Base-by-base conservation (phyloP, 176 grass and related monocot genomes). In the Alloteropsis semialata region DNA sequence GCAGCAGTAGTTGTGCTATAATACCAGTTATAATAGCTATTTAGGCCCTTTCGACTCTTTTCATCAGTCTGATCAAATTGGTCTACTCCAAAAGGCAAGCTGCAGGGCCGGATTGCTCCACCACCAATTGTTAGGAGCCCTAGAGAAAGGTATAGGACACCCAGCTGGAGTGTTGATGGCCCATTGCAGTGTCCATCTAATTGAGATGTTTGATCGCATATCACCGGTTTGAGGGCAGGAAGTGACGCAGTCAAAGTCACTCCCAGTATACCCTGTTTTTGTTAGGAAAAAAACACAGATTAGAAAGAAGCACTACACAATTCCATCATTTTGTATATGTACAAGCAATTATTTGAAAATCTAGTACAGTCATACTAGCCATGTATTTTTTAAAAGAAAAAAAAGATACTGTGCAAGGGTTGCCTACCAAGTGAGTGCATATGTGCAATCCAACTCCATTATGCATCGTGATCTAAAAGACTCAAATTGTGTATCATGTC, bases 1-100 rank as follows among this genome's bases (percentile, higher is more conserved):
- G 91, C 86, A 74, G 73, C 86, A 2, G 77, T 70, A 49, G 30
- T 84, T 86, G 84, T 89, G 32, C 76, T 79, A 56, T 93, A 96
- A 48, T 91, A 93, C 90, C 87, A 88, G 56, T 90, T 92, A 61
- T 79, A 90, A 60, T 90, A 92, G 55, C 90, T 92, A 65, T 63
- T 59, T 44, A 88, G 77, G 18, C 84, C 79, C 42, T 77, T 85
- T 78, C 37, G 57, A 44, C 84, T 78, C 51, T 88, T 27, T 68
- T 95, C 74, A 5, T 89, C 24, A 15, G 69, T 86, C 75, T 65
- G 39, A 38, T 92, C 79, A 9, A 92, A 92, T 76, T 95, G 82
- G 69, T 92, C 93, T 19, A 79, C 79, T 46, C 90, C 88, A 14
- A 92, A 95, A 41, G 90, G 82, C 49, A 95, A 73, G 76, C 79